Conservation (phyloP, 2,329 filamentous ascomycete species). For the Waltergamsia citrina region DNA sequence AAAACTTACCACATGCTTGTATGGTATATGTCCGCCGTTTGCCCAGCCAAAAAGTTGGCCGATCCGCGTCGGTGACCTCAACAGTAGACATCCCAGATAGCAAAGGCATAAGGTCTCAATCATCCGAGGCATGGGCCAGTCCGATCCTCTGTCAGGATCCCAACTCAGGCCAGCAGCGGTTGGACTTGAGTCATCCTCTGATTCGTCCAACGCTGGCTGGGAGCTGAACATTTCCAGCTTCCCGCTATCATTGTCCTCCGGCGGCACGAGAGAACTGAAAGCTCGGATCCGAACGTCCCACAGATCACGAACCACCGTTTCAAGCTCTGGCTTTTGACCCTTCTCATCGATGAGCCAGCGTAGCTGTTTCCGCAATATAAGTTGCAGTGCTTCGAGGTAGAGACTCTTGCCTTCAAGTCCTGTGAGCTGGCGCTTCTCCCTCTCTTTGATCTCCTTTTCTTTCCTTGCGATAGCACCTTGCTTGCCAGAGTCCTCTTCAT, state of each 20-base stretch:
- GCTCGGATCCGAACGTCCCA: slow-evolving; percentile 63
- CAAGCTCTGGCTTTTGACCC: slow-evolving; percentile 62
- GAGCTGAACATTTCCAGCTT: slow-evolving; percentile 24
- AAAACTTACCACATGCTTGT: slow-evolving; percentile 53
- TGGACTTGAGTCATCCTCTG: background rate
- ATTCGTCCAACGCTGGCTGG: slow-evolving; percentile 16
- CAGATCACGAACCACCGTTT: slow-evolving; percentile 71
- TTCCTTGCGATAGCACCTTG: slow-evolving; percentile 45
- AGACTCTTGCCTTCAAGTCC: slow-evolving; percentile 66
- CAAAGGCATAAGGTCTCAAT: slow-evolving; percentile 69
- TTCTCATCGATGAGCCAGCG: slow-evolving; percentile 60
- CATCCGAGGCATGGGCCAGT: slow-evolving; percentile 54
- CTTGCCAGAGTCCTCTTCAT: slow-evolving; percentile 63
- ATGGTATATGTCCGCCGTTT: slow-evolving; percentile 59
- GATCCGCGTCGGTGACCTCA: slow-evolving; percentile 67
- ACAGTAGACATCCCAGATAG: slow-evolving; percentile 67
- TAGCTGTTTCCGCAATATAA: slow-evolving; percentile 75
- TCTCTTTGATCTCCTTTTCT: slow-evolving; percentile 47
- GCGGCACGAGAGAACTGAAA: slow-evolving; percentile 24
- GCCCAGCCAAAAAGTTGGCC: slow-evolving; percentile 65
- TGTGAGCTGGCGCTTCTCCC: slow-evolving; percentile 42
- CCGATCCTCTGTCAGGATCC: slow-evolving; percentile 28
- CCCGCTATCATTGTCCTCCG: slow-evolving; percentile 10
- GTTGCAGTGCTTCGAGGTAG: slow-evolving; percentile 75
- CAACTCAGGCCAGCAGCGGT: slow-evolving; percentile 1